These are phyloP conservation scores for Boechera divaricarpa DNA, from an alignment of 345 rosid species.

Conservation along the genomic window DNA sequence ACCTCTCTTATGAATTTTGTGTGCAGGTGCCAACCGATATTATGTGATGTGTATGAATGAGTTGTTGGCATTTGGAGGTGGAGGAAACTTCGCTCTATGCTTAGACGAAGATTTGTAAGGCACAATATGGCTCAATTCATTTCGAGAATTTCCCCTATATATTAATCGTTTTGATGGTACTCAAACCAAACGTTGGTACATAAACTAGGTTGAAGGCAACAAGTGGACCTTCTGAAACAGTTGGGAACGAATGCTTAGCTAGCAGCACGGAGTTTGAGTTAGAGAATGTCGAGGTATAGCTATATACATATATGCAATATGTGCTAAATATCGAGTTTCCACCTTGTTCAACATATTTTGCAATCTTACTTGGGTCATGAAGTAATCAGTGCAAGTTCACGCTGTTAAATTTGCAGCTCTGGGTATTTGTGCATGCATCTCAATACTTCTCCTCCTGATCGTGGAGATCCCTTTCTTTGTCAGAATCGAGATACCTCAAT, in stretches of 20 bases:
- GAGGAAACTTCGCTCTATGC: constrained; percentile 66
- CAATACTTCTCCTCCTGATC: constrained; percentile 46
- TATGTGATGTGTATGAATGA: constrained; percentile 84
- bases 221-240: constrained; percentile 86
- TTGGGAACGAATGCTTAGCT: constrained; percentile 83
- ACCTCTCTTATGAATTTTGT: background rate
- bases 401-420: constrained; percentile 62
- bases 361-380: constrained; percentile 7
- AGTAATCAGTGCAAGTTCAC: constrained; percentile 12
- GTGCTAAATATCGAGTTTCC: background rate
- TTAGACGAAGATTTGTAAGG: constrained; percentile 84
- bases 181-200: constrained; percentile 15
- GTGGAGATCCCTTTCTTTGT: constrained; percentile 2
- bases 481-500: background rate
- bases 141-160: background rate
- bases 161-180: background rate
- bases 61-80: constrained; percentile 70
- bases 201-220: constrained; percentile 73
- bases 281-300: constrained; percentile 79
- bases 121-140: constrained; percentile 12
- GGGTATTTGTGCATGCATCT: constrained; percentile 78
- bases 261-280: constrained; percentile 66
- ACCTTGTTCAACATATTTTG: background rate
- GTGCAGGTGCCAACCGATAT: constrained; percentile 88
- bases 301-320: background rate